Percentiles rank a stretch among this genome's conserved stretches.
These are phyloP conservation scores for Diaporthe longicolla DNA, from an alignment of 2,329 filamentous ascomycete species.

Conservation along the genomic window DNA sequence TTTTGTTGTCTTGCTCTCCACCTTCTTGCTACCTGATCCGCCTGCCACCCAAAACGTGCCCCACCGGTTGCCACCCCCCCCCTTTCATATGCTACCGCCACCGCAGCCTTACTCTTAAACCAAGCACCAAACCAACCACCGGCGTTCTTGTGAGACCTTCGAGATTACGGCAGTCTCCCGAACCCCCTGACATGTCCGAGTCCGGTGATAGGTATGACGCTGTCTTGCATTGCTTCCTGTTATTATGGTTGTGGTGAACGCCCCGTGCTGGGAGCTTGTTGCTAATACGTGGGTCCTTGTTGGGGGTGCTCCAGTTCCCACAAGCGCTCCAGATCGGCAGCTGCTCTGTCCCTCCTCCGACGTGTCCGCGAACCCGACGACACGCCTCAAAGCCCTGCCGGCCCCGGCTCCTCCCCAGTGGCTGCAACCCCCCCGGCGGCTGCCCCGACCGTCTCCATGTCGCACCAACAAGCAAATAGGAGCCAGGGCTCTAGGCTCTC, in stretches of 20 bases:
- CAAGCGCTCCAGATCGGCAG: conserved; percentile 68
- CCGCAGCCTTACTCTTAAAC: conserved; percentile 18
- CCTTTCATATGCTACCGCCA: conserved; percentile 28
- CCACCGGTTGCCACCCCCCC: conserved; percentile 6
- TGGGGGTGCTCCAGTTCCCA: conserved; percentile 50
- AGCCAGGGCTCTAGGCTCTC: conserved; percentile 65
- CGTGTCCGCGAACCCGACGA: conserved; percentile 66
- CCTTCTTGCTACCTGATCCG: conserved; percentile 1
- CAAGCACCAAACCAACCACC: conserved; percentile 21
- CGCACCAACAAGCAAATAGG: conserved; percentile 55
- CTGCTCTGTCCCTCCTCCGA: conserved; percentile 65
- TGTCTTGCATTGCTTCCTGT: neutral
- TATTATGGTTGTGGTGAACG: neutral
- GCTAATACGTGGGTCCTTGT: conserved; percentile 27
- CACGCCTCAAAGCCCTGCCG: conserved; percentile 49
- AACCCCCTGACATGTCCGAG: conserved; percentile 38
- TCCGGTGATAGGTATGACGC: conserved; percentile 39
- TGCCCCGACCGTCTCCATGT: conserved; percentile 53
- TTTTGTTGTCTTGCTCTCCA: neutral
- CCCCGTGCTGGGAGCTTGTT: conserved; percentile 13
- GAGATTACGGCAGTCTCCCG: conserved; percentile 17
- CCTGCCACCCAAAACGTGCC: conserved; percentile 10
- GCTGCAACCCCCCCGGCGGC: conserved; percentile 52
- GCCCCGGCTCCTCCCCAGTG: conserved; percentile 50
- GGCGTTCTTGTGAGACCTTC: conserved; percentile 22